Evolutionary conservation across 2,329 filamentous ascomycete species (phyloP), one percentile per base, ranked within the genome.

Genomic region (Tetracladium maxilliforme): DNA sequence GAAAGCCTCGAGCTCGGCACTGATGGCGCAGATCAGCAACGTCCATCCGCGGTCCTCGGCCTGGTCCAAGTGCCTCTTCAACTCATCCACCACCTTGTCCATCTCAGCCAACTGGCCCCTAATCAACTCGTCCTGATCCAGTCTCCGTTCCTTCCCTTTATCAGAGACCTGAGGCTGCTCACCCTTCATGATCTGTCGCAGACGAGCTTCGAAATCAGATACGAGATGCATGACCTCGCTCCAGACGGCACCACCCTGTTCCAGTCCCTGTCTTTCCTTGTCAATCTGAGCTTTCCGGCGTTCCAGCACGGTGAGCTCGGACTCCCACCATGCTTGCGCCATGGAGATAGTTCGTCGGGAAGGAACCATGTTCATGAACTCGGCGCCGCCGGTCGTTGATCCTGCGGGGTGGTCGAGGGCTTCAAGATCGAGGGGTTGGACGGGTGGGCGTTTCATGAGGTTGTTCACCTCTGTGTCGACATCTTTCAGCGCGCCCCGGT

Each of bases 11-110:
- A 79, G 42, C 43, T 82, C 80, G 1, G 80, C 79, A 1, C 78
- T 76, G 17, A 87, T 70, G 8, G 77, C 78, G 25, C 70, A 79
- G 5, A 84, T 71, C 11, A 87, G 56, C 10, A 86, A 51, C 29
- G 76, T 84, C 79, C 80, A 87, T 10, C 63, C 60, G 29, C 65
- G 65, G 2, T 57, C 51, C 31, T 78, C 67, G 0, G 73, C 73
- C 3, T 61, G 41, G 2, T 56, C 50, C 14, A 72, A 39, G 12
- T 62, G 58, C 10, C 56, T 48, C 26, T 71, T 60, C 4, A 87
- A 48, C 4, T 62, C 58, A 1, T 40, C 36, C 9, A 75, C 60
- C 5, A 74, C 62, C 4, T 41, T 42, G 15, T 61, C 54, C 60
- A 84, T 73, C 31, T 63, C 58, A 5, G 38, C 41, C 11, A 77